phyloP scores from a whole-genome alignment of 108 stramenopile genomes.

The Ochromonas danica region DNA sequence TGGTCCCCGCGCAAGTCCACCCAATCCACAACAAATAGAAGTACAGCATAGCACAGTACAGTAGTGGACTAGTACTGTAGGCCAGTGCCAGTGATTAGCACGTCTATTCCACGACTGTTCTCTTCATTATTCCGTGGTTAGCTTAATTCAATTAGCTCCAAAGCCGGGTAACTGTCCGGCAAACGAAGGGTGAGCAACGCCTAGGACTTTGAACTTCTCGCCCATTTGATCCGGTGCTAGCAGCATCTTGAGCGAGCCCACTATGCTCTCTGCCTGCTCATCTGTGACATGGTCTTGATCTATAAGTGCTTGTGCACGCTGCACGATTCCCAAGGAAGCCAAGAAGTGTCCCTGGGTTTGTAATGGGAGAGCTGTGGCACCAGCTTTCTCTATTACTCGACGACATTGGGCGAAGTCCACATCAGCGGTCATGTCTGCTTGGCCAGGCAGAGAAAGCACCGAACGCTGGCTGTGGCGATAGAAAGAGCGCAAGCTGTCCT shows the following conservation, averaged over 20 bases:
- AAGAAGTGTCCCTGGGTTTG: slow-evolving; percentile 79
- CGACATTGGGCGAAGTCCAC: slow-evolving; percentile 75
- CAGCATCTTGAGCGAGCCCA: slow-evolving; percentile 72
- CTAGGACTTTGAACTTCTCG: slow-evolving; percentile 55
- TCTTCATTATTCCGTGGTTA: no score
- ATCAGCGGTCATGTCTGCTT: slow-evolving; percentile 91
- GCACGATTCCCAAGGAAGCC: slow-evolving; percentile 80
- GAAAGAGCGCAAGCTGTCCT: slow-evolving; percentile 83
- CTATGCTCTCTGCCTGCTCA: slow-evolving; percentile 71
- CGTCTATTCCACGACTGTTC: no score
- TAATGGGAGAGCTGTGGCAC: slow-evolving; percentile 48
- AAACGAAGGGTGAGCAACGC: no score
- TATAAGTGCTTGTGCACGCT: slow-evolving; percentile 68
- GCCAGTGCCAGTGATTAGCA: no score
- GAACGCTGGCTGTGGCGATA: neutral
- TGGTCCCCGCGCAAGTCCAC: no score
- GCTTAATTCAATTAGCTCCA: no score
- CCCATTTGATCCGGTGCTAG: slow-evolving; percentile 87
- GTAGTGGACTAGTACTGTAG: no score
- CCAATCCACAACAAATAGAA: no score
- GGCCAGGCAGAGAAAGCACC: slow-evolving; percentile 64
- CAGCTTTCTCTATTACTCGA: slow-evolving; percentile 54
- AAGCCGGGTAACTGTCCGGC: no score
- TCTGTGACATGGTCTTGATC: slow-evolving; percentile 76
- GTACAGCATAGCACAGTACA: no score